Percentiles rank a stretch among this genome's conserved stretches.
phyloP scores from a whole-genome alignment of 371 early-diverging fungal genomes.

The Dipsacomyces acuminosporus region DNA sequence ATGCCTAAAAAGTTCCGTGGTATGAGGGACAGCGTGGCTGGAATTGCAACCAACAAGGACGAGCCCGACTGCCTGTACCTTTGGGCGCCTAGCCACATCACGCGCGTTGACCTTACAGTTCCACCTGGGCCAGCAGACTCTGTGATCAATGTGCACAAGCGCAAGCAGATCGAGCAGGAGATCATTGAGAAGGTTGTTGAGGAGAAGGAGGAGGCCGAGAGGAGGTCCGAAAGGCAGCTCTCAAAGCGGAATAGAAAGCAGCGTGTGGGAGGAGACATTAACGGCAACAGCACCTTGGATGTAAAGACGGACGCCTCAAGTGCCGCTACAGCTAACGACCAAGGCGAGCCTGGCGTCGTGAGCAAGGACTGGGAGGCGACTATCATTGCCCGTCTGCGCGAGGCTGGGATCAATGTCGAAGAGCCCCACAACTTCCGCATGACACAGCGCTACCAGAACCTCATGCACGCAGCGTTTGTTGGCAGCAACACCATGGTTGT shows the following conservation, averaged over 20 bases:
- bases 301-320: constrained; percentile 39
- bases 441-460: constrained; percentile 73
- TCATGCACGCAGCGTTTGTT: constrained; percentile 70
- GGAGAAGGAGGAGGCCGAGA: constrained; percentile 32
- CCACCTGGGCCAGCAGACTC: constrained; percentile 48
- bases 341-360: constrained; percentile 12
- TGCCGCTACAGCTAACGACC: constrained; percentile 20
- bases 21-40: constrained; percentile 65
- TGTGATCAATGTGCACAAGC: constrained; percentile 52
- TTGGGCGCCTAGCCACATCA: constrained; percentile 69
- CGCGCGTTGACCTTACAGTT: constrained; percentile 63
- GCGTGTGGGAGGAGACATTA: constrained; percentile 3
- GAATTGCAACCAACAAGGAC: constrained; percentile 65
- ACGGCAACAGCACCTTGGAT: constrained; percentile 19
- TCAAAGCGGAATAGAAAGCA: constrained; percentile 28
- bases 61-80: constrained; percentile 58
- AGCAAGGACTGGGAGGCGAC: constrained; percentile 42
- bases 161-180: constrained; percentile 52
- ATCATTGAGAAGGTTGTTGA: constrained; percentile 45
- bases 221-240: constrained; percentile 19
- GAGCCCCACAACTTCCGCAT: constrained; percentile 58
- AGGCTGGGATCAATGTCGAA: constrained; percentile 45
- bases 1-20: constrained; percentile 59
- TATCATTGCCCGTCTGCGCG: constrained; percentile 39
- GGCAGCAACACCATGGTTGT: constrained; percentile 69